Conservation (phyloP, 192 early-diverging fungal species). For the Kickxella alabastrina region DNA sequence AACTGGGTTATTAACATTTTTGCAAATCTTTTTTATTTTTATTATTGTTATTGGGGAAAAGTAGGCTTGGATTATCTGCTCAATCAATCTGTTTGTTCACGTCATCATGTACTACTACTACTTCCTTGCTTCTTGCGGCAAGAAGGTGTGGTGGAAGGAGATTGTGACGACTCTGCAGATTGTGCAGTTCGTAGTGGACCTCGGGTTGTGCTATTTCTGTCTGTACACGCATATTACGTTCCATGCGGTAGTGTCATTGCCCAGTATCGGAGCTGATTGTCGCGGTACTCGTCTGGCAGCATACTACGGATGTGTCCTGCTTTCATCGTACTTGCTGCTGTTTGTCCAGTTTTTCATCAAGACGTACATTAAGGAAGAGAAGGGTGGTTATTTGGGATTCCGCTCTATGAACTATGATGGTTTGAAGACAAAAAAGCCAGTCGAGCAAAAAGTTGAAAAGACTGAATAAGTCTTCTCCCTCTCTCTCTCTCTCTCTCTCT, state of each 20-base stretch:
- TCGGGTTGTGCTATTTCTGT: conserved; percentile 80
- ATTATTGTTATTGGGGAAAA: background rate
- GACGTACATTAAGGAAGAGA: conserved; percentile 64
- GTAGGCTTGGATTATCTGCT: conserved; percentile 53
- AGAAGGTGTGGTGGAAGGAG: conserved; percentile 90
- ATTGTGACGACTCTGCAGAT: conserved; percentile 92
- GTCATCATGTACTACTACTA: conserved; percentile 95
- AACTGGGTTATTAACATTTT: no score
- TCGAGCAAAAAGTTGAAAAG: conserved; percentile 10
- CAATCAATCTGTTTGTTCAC: conserved; percentile 84
- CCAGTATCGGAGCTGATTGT: conserved; percentile 68
- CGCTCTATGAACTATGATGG: conserved; percentile 49
- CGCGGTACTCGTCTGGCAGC: conserved; percentile 74
- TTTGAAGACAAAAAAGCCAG: conserved; percentile 31
- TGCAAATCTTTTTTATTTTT: background rate
- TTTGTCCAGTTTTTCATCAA: conserved; percentile 89
- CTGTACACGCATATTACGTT: conserved; percentile 75
- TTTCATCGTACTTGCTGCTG: conserved; percentile 77
- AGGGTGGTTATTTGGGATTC: conserved; percentile 46
- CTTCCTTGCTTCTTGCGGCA: conserved; percentile 74
- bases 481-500: conserved; percentile 1
- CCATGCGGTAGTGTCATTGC: conserved; percentile 60
- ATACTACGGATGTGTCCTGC: conserved; percentile 70
- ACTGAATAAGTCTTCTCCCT: conserved; percentile 12
- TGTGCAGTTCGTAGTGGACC: conserved; percentile 84